A percentile compares a stretch with the other conserved stretches of the same genome.
phyloP scores from a whole-genome alignment of 352 stramenopile species.

The Globisporangium orthogonon region DNA sequence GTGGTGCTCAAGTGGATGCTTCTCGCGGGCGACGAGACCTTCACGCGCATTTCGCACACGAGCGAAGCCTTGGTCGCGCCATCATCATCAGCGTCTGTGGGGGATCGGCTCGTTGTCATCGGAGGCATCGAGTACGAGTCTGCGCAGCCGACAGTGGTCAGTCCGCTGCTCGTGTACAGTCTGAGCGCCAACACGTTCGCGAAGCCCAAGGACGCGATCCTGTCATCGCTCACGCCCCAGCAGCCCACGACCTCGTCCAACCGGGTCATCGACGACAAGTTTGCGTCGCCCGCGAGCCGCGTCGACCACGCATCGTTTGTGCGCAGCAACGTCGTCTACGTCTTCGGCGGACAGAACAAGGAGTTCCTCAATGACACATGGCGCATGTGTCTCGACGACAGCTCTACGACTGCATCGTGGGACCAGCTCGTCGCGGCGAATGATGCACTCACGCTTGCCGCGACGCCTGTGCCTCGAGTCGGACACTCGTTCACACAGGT shows the following conservation, averaged over 20 bases:
- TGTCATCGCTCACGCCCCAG: conserved; percentile 26
- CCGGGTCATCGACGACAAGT: conserved; percentile 33
- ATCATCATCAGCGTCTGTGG: conserved; percentile 7
- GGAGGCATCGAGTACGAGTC: conserved; percentile 69
- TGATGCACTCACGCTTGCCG: conserved; percentile 21
- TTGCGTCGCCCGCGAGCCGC: conserved; percentile 50
- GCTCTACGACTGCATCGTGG: conserved; percentile 29
- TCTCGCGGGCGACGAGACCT: conserved; percentile 25
- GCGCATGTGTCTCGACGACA: conserved; percentile 46
- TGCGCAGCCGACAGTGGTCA: conserved; percentile 49
- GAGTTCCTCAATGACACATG: conserved; percentile 58
- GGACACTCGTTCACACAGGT: conserved; percentile 54
- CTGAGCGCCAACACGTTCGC: conserved; percentile 31
- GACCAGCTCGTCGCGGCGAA: conserved; percentile 40
- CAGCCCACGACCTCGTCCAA: conserved; percentile 3
- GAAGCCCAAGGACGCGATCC: conserved; percentile 38
- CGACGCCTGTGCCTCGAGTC: conserved; percentile 33
- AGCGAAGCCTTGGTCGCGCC: conserved; percentile 19
- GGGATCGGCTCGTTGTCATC: conserved; percentile 36
- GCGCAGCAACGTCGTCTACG: conserved; percentile 22
- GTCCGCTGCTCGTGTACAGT: conserved; percentile 49
- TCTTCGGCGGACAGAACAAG: conserved; percentile 52
- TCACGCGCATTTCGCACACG: conserved; percentile 48
- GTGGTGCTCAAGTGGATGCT: conserved; percentile 25
- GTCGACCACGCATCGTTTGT: conserved; percentile 47